A percentile compares a stretch with the other conserved stretches of the same genome.
These are phyloP conservation scores for Erythrophleum ivorense DNA, from an alignment of 331 rosid genomes.

Conservation along the genomic window DNA sequence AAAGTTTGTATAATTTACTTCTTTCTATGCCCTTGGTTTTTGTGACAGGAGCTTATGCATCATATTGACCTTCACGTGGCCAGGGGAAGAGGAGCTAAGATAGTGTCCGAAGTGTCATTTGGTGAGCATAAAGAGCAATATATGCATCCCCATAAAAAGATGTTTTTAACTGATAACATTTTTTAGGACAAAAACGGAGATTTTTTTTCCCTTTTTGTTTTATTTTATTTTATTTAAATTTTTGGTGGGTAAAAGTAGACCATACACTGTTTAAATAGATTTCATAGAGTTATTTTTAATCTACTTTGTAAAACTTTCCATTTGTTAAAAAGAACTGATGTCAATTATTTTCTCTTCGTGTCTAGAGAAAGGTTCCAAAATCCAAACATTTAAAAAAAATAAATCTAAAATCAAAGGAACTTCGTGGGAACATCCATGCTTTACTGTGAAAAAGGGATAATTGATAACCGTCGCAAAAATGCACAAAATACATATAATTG, in stretches of 20 bases:
- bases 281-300: not conserved
- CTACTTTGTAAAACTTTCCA: not conserved
- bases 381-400: not conserved
- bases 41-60: conserved; percentile 79
- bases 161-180: no score
- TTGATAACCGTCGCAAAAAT: conserved; percentile 15
- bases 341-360: not conserved
- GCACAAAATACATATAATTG: conserved; percentile 22
- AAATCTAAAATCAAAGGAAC: not conserved
- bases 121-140: conserved; percentile 38
- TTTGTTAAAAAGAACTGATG: not conserved
- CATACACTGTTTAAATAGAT: no score
- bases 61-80: conserved; percentile 87
- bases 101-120: conserved; percentile 74
- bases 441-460: conserved; percentile 2
- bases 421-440: not conserved
- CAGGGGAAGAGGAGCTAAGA: conserved; percentile 86
- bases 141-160: conserved; percentile 27
- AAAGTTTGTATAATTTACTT: not conserved
- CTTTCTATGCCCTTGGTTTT: not conserved
- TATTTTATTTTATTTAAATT: no score
- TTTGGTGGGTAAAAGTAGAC: no score
- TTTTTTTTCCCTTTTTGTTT: no score
- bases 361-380: not conserved
- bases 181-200: no score